phyloP scores from a whole-genome alignment of 768 basidiomycete genomes.

The Suillus brevipes region DNA sequence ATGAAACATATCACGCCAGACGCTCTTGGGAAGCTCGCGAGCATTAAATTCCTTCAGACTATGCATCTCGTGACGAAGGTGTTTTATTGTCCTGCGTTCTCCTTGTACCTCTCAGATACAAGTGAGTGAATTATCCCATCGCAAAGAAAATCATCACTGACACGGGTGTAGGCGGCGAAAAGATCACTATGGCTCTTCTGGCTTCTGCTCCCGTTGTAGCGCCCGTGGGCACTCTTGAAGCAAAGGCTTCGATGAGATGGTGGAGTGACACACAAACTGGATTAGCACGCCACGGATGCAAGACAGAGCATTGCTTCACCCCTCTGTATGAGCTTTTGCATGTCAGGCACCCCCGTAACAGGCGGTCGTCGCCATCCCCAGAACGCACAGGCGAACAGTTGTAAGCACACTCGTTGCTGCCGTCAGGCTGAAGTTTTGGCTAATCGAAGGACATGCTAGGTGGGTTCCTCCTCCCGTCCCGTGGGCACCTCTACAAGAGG shows the following conservation, averaged over 20 bases:
- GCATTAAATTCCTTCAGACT: conserved; percentile 13
- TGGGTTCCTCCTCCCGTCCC: not conserved
- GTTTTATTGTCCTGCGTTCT: conserved; percentile 22
- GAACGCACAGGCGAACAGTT: conserved; percentile 4
- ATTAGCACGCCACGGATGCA: not conserved
- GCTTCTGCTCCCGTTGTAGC: not conserved
- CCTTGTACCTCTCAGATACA: conserved; percentile 16
- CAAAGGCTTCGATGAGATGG: not conserved
- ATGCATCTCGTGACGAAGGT: conserved; percentile 24
- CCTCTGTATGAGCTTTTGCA: conserved; percentile 1
- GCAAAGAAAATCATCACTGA: not conserved
- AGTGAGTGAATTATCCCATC: not conserved
- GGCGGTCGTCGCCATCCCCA: not conserved
- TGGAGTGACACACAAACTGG: conserved; percentile 1
- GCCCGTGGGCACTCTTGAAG: not conserved
- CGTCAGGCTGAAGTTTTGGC: not conserved
- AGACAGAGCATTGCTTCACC: conserved; percentile 1
- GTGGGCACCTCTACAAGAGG: not conserved
- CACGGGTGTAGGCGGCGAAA: not conserved
- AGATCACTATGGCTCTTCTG: not conserved
- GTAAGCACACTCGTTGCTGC: not conserved
- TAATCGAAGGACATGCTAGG: not conserved
- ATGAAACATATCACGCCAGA: not conserved
- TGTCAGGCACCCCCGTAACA: not conserved
- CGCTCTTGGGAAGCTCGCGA: conserved; percentile 18